These are phyloP conservation scores for Coniochaeta sp. DNA, from an alignment of 2,329 filamentous ascomycete genomes.

Conservation along the genomic window DNA sequence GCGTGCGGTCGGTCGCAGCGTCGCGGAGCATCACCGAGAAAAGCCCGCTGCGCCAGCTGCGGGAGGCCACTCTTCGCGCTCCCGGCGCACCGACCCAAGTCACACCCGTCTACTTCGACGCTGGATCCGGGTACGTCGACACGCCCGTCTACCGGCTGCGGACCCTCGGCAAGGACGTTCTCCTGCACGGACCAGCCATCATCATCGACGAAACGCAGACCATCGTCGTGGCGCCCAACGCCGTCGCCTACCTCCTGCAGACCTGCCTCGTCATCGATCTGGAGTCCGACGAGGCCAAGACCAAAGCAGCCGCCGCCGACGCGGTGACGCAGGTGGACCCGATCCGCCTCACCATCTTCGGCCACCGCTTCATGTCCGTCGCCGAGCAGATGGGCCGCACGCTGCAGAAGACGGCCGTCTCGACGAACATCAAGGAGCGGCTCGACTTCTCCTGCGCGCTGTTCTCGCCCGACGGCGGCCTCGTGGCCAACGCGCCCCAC, in stretches of 20 bases:
- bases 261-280: slow-evolving; percentile 68
- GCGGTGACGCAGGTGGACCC: slow-evolving; percentile 46
- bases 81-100: slow-evolving; percentile 42
- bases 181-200: slow-evolving; percentile 56
- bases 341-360: slow-evolving; percentile 62
- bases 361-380: slow-evolving; percentile 67
- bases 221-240: slow-evolving; percentile 59
- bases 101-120: slow-evolving; percentile 56
- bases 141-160: slow-evolving; percentile 62
- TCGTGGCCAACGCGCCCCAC: slow-evolving; percentile 64
- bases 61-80: slow-evolving; percentile 42
- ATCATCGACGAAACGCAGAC: slow-evolving; percentile 62
- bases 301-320: not conserved
- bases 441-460: slow-evolving; percentile 67
- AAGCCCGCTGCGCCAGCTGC: slow-evolving; percentile 58
- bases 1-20: slow-evolving; percentile 62
- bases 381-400: slow-evolving; percentile 67
- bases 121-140: slow-evolving; percentile 22
- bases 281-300: slow-evolving; percentile 27
- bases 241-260: slow-evolving; percentile 55
- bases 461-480: slow-evolving; percentile 59
- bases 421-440: slow-evolving; percentile 64
- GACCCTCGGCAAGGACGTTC: slow-evolving; percentile 50
- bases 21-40: slow-evolving; percentile 56
- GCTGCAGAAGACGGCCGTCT: slow-evolving; percentile 63